phyloP scores from a whole-genome alignment of 228 moss, liverwort and hornwort genomes.

The Sphagnum fallax region DNA sequence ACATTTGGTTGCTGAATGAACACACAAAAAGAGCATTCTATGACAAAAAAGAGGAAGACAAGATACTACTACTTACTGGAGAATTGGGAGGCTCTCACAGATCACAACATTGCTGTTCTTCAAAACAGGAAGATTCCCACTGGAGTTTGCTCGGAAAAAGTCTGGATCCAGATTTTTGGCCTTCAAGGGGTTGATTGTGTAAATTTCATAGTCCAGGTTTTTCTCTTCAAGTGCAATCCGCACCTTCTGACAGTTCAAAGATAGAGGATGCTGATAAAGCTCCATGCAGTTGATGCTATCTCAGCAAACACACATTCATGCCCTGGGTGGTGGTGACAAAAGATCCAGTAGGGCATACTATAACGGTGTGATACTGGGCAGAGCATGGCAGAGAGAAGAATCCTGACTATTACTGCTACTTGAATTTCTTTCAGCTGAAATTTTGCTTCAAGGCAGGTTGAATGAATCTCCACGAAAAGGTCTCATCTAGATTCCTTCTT shows the following conservation, averaged over 20 bases:
- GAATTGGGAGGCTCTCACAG: slow-evolving; percentile 55
- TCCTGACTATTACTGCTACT: no score
- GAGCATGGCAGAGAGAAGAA: no score
- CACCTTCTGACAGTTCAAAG: slow-evolving; percentile 73
- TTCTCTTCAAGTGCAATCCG: slow-evolving; percentile 70
- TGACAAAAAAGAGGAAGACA: not conserved
- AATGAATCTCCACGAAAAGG: no score
- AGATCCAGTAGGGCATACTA: no score
- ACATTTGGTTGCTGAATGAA: no score
- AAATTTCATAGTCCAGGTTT: slow-evolving; percentile 46
- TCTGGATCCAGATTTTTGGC: slow-evolving; percentile 69
- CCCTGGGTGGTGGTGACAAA: no score
- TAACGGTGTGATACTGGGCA: no score
- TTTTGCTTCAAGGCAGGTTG: no score
- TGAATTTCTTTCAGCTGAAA: no score
- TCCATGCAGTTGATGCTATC: slow-evolving; percentile 41
- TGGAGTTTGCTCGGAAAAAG: slow-evolving; percentile 62
- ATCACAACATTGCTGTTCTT: slow-evolving; percentile 40
- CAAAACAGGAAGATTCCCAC: slow-evolving; percentile 55
- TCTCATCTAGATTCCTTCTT: no score
- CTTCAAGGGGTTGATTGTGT: slow-evolving; percentile 64
- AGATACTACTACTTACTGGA: slow-evolving; percentile 44
- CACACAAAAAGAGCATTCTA: no score
- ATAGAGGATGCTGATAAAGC: slow-evolving; percentile 67
- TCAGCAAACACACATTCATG: slow-evolving; percentile 5